Evolutionary conservation across 331 rosid genomes (phyloP).

Genomic region (Malus hybrid): DNA sequence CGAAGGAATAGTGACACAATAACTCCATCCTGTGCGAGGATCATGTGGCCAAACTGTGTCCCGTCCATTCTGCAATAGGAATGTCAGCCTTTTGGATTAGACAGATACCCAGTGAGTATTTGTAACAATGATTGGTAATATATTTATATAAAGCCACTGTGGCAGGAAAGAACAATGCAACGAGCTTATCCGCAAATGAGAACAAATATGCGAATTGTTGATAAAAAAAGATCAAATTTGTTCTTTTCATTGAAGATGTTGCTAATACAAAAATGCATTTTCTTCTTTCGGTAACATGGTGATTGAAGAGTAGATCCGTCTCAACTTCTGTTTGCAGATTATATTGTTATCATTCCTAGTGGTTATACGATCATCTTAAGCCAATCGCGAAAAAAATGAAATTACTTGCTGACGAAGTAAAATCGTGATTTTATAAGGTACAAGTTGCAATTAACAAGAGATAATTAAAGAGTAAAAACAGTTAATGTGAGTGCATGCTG

Average conservation of each 20-base stretch:
- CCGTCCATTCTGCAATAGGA: slow-evolving; percentile 68
- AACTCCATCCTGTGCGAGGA: slow-evolving; percentile 93
- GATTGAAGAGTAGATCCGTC: not conserved
- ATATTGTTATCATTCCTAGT: not conserved
- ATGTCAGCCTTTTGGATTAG: slow-evolving; percentile 7
- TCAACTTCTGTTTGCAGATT: not conserved
- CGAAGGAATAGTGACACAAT: slow-evolving; percentile 80
- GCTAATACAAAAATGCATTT: not conserved
- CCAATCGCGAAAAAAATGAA: not conserved
- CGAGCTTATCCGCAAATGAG: not conserved
- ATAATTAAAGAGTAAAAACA: not conserved
- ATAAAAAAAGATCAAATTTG: not conserved
- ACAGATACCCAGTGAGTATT: not conserved
- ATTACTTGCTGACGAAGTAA: not conserved
- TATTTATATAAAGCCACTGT: not conserved
- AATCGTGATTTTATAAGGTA: not conserved
- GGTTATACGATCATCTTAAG: not conserved
- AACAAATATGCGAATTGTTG: not conserved
- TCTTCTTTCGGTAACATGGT: not conserved
- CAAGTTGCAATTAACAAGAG: not conserved
- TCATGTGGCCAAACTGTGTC: slow-evolving; percentile 97
- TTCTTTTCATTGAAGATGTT: not conserved
- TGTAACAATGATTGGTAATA: not conserved
- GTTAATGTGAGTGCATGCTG: not conserved
- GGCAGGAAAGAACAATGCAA: not conserved